Conservation (phyloP, 2,329 filamentous ascomycete genomes). For the Penicillium glabrum region DNA sequence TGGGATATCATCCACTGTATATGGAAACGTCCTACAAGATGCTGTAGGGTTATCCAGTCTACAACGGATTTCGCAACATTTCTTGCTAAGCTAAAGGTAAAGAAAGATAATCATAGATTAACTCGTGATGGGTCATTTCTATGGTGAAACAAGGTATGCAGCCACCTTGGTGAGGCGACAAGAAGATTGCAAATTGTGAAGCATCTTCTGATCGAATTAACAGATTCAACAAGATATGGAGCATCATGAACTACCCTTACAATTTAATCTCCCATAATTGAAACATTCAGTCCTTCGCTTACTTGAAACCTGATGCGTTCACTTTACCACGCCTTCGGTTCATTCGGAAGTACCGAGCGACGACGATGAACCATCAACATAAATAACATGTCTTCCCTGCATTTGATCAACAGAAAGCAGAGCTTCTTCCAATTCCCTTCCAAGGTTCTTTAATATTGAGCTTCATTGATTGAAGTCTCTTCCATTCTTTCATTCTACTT, state of each 20-base stretch:
- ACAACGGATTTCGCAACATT: neutral
- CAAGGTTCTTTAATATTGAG: neutral
- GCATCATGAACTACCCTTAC: neutral
- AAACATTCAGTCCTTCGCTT: neutral
- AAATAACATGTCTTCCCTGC: neutral
- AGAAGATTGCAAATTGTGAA: neutral
- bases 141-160: neutral
- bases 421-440: neutral
- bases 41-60: too few relatives aligned
- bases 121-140: neutral
- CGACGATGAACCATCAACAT: neutral
- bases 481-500: neutral
- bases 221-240: neutral
- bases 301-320: neutral
- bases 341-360: neutral
- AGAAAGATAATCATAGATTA: neutral
- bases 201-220: neutral
- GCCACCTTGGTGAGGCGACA: neutral
- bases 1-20: too few relatives aligned
- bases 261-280: neutral
- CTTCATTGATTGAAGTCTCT: constrained; percentile 6
- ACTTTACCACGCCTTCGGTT: neutral
- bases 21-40: too few relatives aligned
- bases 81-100: neutral
- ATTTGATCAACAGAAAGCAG: neutral